Evolutionary conservation across 192 early-diverging fungal genomes (phyloP).

Genomic region (Gigaspora rosea): DNA sequence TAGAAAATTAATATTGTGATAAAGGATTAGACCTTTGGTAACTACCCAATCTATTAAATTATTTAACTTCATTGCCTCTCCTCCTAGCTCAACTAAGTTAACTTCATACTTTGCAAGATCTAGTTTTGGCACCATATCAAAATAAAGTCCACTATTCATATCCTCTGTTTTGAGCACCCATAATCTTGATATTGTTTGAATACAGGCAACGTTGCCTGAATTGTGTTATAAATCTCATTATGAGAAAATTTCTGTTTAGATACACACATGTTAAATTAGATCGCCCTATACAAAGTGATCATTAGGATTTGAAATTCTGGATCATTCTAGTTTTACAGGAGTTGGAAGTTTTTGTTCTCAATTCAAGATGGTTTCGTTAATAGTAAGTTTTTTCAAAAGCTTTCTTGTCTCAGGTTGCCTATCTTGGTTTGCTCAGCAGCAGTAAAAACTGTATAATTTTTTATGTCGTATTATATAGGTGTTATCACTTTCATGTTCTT

Average conservation of each 20-base stretch:
- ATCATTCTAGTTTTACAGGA: neutral
- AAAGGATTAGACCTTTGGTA: neutral
- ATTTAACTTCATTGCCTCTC: no score
- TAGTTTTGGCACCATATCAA: neutral
- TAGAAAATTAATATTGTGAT: constrained; percentile 2
- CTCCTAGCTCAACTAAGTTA: no score
- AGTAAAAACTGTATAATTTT: constrained; percentile 3
- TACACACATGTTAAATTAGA: constrained; percentile 13
- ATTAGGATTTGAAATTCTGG: constrained; percentile 19
- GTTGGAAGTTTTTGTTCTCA: neutral
- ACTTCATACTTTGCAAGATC: neutral
- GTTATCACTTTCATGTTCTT: neutral
- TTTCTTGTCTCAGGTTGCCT: neutral
- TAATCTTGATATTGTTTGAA: constrained; percentile 8
- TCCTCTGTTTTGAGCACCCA: constrained; percentile 9
- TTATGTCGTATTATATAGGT: neutral
- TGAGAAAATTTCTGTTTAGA: constrained; percentile 1
- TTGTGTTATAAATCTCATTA: neutral
- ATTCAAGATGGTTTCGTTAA: neutral
- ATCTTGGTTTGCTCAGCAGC: neutral
- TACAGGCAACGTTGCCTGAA: constrained; percentile 20
- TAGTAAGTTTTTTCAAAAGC: neutral
- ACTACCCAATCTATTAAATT: no score
- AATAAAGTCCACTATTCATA: neutral
- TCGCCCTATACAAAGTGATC: constrained; percentile 1